Base-by-base conservation (phyloP, 192 early-diverging fungal genomes). In the Geosiphon pyriformis region DNA sequence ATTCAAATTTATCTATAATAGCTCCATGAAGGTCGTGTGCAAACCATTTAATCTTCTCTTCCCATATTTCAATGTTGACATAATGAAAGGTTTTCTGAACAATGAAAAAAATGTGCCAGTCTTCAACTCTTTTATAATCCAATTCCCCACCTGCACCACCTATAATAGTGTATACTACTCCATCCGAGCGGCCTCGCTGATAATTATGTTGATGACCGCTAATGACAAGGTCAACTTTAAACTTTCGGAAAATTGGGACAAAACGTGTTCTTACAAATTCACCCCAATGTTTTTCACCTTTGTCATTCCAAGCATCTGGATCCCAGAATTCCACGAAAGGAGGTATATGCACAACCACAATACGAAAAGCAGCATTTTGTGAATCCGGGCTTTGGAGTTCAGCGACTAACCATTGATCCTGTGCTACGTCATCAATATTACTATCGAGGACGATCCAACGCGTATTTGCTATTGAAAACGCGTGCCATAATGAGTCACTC, bases 191-290 rank as follows among this genome's bases (percentile, higher is more conserved):
- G 10, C 79, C 80, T 17, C 89, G 76, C 75, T 87, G 82, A 63
- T 90, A 90, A 63, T 90, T 90, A 67, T 90, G 89, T 63, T 90
- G 89, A 60, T 90, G 89, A 2, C 89, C 89, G 3, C 87, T 89
- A 20, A 90, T 83, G 4, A 90, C 86, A 33, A 90, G 62, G 64
- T 90, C 89, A 1, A 90, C 87, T n/a, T 75, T 71, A 57, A 85
- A 61, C 29, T 80, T 58, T 49, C 85, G 80, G 70, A 90, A 90
- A 35, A 89, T 57, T 8, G 80, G 77, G 10, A 87, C 87, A 61
- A 82, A 90, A 22, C 86, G 80, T 2, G 82, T 65, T 27, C 84
- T 74, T 0, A 90, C 72, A 71, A 89, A 87, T 27, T 82, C 76
- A 10, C 86, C 86, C 89, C 89, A 90, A 58, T 87, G 76, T 58